phyloP scores from a whole-genome alignment of 1,284 basidiomycete species.

The Ustilago xerochloae region DNA sequence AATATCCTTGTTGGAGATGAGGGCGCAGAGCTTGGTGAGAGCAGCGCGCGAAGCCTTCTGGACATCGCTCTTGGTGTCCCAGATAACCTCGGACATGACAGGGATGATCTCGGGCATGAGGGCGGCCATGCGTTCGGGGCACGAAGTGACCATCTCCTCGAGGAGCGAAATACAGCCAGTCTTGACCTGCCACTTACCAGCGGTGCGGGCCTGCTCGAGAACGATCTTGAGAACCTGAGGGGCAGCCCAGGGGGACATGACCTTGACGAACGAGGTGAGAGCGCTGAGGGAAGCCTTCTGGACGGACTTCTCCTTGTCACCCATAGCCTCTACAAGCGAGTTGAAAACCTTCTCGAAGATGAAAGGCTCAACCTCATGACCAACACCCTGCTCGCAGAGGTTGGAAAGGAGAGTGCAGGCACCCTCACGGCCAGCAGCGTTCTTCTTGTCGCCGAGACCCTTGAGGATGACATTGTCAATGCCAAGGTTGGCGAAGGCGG shows the following conservation, averaged over 20 bases:
- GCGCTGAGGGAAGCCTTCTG: conserved; percentile 86
- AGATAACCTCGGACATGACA: conserved; percentile 93
- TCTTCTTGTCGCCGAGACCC: conserved; percentile 75
- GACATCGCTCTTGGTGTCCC: conserved; percentile 99
- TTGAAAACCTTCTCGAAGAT: conserved; percentile 88
- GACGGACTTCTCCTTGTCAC: conserved; percentile 89
- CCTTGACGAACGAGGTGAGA: conserved; percentile 80
- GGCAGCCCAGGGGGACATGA: conserved; percentile 90
- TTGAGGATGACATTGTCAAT: conserved; percentile 85
- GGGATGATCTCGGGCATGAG: conserved; percentile 97
- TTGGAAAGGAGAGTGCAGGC: conserved; percentile 74
- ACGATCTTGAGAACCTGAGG: conserved; percentile 86
- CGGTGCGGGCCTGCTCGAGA: conserved; percentile 92
- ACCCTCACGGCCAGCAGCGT: conserved; percentile 81
- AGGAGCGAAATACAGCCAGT: conserved; percentile 85
- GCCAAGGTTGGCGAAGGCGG: conserved; percentile 80
- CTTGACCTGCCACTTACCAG: conserved; percentile 99
- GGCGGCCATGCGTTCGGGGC: conserved; percentile 85
- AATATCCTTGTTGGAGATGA: conserved; percentile 98
- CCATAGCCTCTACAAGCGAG: conserved; percentile 88
- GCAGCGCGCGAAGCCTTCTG: conserved; percentile 98
- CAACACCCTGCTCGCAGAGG: conserved; percentile 80
- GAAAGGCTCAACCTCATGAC: conserved; percentile 87
- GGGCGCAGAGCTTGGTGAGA: conserved; percentile 77
- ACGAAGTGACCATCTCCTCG: conserved; percentile 88